Evolutionary conservation across 2,329 filamentous ascomycete species (phyloP).

Genomic region (Chaetothyriales sp.): DNA sequence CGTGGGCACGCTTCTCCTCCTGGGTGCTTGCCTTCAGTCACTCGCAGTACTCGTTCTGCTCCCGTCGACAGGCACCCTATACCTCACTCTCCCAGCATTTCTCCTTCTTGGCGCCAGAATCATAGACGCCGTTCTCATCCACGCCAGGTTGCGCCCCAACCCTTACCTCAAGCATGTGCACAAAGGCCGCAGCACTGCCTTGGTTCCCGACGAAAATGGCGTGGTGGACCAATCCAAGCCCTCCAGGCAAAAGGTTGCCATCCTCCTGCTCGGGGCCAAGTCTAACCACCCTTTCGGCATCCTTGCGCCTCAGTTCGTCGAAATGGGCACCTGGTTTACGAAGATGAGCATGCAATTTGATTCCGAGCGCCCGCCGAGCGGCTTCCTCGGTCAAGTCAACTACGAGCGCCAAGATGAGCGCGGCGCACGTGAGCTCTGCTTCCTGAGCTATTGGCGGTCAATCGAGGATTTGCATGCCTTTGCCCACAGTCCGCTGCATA

Average conservation of each 20-base stretch:
- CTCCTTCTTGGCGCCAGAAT: slow-evolving; percentile 22
- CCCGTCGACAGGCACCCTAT: slow-evolving; percentile 11
- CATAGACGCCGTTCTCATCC: slow-evolving; percentile 24
- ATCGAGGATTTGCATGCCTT: slow-evolving; percentile 32
- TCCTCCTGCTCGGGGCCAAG: slow-evolving; percentile 28
- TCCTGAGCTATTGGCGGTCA: slow-evolving; percentile 30
- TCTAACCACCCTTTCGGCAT: slow-evolving; percentile 29
- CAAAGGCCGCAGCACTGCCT: slow-evolving; percentile 24
- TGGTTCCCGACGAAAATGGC: slow-evolving; percentile 26
- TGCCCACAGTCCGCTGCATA: slow-evolving; percentile 29
- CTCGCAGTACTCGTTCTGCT: slow-evolving; percentile 22
- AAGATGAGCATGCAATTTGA: slow-evolving; percentile 22
- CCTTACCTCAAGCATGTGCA: slow-evolving; percentile 26
- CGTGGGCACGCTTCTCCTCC: slow-evolving; percentile 29
- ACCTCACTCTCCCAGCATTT: slow-evolving; percentile 25
- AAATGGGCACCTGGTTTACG: slow-evolving; percentile 22
- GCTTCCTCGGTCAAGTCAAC: slow-evolving; percentile 23
- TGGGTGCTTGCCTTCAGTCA: slow-evolving; percentile 28
- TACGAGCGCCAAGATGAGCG: slow-evolving; percentile 23
- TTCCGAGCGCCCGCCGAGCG: slow-evolving; percentile 16
- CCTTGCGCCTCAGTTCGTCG: slow-evolving; percentile 24
- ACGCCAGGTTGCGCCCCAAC: slow-evolving; percentile 25
- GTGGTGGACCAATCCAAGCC: slow-evolving; percentile 14
- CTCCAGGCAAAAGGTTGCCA: slow-evolving; percentile 23
- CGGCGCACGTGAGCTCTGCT: slow-evolving; percentile 24